phyloP scores from a whole-genome alignment of 2,329 filamentous ascomycete genomes.

The Ceratocystis cacaofunesta region DNA sequence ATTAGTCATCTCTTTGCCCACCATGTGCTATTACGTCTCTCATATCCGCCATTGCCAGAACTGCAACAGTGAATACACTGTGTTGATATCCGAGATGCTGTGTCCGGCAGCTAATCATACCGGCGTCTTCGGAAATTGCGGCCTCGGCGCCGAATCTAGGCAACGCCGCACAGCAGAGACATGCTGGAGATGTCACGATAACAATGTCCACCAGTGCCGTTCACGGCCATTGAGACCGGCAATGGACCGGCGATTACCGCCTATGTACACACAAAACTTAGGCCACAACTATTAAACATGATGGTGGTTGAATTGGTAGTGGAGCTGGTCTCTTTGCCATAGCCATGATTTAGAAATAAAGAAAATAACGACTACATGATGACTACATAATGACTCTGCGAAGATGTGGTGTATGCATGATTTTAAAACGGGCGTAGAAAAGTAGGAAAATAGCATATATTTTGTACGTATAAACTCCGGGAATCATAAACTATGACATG shows the following conservation, averaged over 20 bases:
- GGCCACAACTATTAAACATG: neutral
- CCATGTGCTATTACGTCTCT: constrained; percentile 28
- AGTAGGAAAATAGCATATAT: neutral
- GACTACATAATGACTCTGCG: too few relatives aligned
- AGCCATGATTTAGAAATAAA: neutral
- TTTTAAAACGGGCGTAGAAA: neutral
- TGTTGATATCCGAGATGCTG: constrained; percentile 26
- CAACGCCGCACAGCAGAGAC: constrained; percentile 23
- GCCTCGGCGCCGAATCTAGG: constrained; percentile 23
- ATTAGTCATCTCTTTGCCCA: constrained; percentile 18
- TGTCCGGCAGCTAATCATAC: constrained; percentile 23
- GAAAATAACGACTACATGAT: neutral
- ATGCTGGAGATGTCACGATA: constrained; percentile 25
- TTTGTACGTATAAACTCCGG: constrained; percentile 1
- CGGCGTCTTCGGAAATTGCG: constrained; percentile 27
- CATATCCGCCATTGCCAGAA: constrained; percentile 25
- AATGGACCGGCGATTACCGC: constrained; percentile 13
- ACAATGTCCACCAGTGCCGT: constrained; percentile 12
- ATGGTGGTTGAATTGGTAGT: neutral
- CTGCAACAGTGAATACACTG: constrained; percentile 25
- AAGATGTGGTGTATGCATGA: too few relatives aligned
- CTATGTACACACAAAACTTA: constrained; percentile 3
- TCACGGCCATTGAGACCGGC: constrained; percentile 13
- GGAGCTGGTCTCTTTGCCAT: neutral
- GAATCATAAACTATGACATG: constrained; percentile 5